Evolutionary conservation across 345 rosid species (phyloP), one percentile per base, ranked within the genome.

Genomic region (Hibiscus trionum): DNA sequence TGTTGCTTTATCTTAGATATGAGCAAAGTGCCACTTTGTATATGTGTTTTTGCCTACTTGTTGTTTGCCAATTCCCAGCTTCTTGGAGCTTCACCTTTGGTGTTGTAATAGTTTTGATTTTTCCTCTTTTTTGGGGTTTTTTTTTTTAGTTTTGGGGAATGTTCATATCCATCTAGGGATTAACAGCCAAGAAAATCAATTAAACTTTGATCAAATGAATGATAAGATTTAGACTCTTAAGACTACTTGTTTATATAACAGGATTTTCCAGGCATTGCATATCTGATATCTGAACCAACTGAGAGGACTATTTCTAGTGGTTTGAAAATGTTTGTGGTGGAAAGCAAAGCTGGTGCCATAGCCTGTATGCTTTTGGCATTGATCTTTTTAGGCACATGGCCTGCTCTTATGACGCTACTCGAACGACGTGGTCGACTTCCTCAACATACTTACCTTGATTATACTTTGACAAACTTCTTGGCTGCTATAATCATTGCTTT

Each of bases 401-500:
- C 96, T 71, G 98, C 92, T 72, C 12, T 91, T 46, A 46, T 93
- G 76, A 86, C 92, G 70, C 89, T 89, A 10, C 84, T 93, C 7
- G 97, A 93, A 78, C 76, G 97, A 56, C 82, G 92, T 27, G 98
- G 96, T 2, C 90, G 96, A 21, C 96, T 88, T 68, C 97, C 98
- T 71, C 98, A 91, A 66, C 97, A 93, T 62, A 91, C 96, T 71
- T 93, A 88, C 76, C 96, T 91, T 16, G 96, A 93, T 82, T 93
- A 88, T 61, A 83, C 97, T 15, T 75, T 88, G 77, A 84, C 92
- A 12, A 93, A 89, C 80, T 84, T 91, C 73, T 78, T 86, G 64
- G 91, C 92, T 63, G 93, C 97, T 24, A 37, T 86, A 19, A 74
- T 93, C 71, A 88, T 89, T 35, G 98, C 93, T 61, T 82, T 86